A percentile compares a stretch with the other conserved stretches of the same genome.
Evolutionary conservation across 2,329 filamentous ascomycete genomes (phyloP).

Genomic region (Alternaria arborescens): DNA sequence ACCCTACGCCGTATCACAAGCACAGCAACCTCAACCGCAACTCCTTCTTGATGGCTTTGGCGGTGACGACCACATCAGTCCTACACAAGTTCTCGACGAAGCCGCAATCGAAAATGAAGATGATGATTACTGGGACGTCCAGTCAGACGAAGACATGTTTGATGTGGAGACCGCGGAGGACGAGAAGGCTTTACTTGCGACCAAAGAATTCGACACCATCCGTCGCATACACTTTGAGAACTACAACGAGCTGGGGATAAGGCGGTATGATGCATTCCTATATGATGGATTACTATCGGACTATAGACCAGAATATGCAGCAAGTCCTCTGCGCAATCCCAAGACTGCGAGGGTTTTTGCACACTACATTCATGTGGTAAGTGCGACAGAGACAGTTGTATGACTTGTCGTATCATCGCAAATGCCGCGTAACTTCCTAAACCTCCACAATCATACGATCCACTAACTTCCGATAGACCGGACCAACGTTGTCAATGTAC

Average conservation of each 20-base stretch:
- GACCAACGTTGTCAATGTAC: slow-evolving; percentile 84
- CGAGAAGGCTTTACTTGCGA: slow-evolving; percentile 35
- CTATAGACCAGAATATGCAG: slow-evolving; percentile 58
- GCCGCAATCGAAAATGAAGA: slow-evolving; percentile 56
- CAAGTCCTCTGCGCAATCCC: slow-evolving; percentile 77
- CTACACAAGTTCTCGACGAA: slow-evolving; percentile 48
- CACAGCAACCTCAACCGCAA: slow-evolving; percentile 25
- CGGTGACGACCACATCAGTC: slow-evolving; percentile 51
- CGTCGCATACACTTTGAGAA: slow-evolving; percentile 49
- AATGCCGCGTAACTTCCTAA: not conserved
- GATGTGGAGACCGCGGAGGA: slow-evolving; percentile 32
- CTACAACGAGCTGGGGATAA: slow-evolving; percentile 47
- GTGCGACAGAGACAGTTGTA: slow-evolving; percentile 5
- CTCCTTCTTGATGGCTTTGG: slow-evolving; percentile 45
- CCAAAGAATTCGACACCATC: slow-evolving; percentile 49
- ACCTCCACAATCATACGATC: not conserved
- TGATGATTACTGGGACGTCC: slow-evolving; percentile 60
- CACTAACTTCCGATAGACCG: slow-evolving; percentile 61
- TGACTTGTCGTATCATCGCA: not conserved
- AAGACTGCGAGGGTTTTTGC: slow-evolving; percentile 85
- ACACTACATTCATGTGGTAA: slow-evolving; percentile 82
- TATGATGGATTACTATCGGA: slow-evolving; percentile 56
- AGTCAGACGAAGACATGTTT: slow-evolving; percentile 57
- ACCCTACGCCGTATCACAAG: slow-evolving; percentile 24
- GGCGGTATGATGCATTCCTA: slow-evolving; percentile 58